Conservation (phyloP, 768 basidiomycete species). For the Coprinellus aureogranulatus region DNA sequence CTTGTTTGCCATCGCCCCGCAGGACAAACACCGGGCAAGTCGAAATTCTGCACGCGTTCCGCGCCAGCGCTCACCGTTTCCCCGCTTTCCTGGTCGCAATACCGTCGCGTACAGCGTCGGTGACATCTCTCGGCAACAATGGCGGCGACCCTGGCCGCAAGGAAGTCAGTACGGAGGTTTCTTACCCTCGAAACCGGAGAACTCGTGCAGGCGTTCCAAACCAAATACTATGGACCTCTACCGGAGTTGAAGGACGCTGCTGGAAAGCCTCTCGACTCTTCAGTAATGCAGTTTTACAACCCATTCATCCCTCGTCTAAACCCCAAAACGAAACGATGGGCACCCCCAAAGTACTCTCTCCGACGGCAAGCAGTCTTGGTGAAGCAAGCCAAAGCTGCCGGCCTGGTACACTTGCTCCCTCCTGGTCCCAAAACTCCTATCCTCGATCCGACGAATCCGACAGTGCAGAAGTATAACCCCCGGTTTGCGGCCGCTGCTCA, state of each 20-base stretch:
- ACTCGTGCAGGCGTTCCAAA: slow-evolving; percentile 26
- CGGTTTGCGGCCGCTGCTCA: background rate
- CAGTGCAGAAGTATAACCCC: slow-evolving; percentile 9
- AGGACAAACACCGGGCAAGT: background rate
- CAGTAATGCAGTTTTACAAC: slow-evolving; percentile 43
- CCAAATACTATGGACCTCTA: slow-evolving; percentile 36
- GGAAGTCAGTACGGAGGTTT: slow-evolving; percentile 9
- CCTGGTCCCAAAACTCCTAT: slow-evolving; percentile 55
- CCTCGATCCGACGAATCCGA: slow-evolving; percentile 4
- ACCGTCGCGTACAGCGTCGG: background rate
- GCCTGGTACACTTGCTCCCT: slow-evolving; percentile 60
- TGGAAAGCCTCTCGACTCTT: background rate
- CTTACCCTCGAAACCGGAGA: slow-evolving; percentile 37
- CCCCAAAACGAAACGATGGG: slow-evolving; percentile 61
- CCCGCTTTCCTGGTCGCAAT: background rate
- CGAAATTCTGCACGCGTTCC: background rate
- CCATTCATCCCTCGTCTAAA: slow-evolving; percentile 71
- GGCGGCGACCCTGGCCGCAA: background rate
- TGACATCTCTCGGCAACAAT: background rate
- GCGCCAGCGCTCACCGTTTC: background rate
- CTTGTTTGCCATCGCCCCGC: background rate
- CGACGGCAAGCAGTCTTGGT: slow-evolving; percentile 77
- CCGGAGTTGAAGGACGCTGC: slow-evolving; percentile 11
- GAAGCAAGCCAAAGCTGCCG: slow-evolving; percentile 60
- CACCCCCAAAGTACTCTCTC: slow-evolving; percentile 66